These are phyloP conservation scores for Begonia loranthoides DNA, from an alignment of 306 rosid species.

Conservation along the genomic window DNA sequence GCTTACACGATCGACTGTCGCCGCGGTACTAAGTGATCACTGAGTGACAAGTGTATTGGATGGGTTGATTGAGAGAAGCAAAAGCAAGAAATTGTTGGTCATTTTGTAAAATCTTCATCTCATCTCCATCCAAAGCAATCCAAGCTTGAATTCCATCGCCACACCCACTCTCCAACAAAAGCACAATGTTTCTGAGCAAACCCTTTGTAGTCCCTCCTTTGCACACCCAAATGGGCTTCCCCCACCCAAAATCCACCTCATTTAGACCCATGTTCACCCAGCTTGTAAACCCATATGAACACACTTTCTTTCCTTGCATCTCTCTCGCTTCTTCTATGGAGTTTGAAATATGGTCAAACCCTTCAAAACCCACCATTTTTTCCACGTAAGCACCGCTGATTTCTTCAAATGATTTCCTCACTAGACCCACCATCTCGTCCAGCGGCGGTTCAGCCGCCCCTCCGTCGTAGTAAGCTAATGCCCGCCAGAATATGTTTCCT, in stretches of 20 bases:
- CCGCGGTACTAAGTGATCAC: too few species aligned
- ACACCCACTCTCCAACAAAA: neutral
- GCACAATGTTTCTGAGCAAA: neutral
- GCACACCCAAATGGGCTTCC: slow-evolving; percentile 2
- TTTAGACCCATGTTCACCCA: slow-evolving; percentile 6
- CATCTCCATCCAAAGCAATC: slow-evolving; percentile 6
- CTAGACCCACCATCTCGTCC: neutral
- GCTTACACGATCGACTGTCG: too few species aligned
- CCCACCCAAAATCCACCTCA: slow-evolving; percentile 15
- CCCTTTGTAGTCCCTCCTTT: neutral
- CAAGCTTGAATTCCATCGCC: neutral
- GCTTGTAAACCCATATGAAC: neutral
- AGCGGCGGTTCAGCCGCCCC: neutral
- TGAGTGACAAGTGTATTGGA: neutral
- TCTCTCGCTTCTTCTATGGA: neutral
- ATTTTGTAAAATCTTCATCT: slow-evolving; percentile 9
- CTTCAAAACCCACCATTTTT: neutral
- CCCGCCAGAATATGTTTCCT: slow-evolving; percentile 4
- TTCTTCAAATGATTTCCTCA: neutral
- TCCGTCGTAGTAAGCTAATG: neutral
- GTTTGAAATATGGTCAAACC: neutral
- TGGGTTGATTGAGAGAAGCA: slow-evolving; percentile 5
- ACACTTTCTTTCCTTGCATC: neutral
- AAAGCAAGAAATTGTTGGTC: slow-evolving; percentile 7
- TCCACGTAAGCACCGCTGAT: neutral